phyloP scores from a whole-genome alignment of 2,329 filamentous ascomycete genomes.

The Penicillium brevicompactum region DNA sequence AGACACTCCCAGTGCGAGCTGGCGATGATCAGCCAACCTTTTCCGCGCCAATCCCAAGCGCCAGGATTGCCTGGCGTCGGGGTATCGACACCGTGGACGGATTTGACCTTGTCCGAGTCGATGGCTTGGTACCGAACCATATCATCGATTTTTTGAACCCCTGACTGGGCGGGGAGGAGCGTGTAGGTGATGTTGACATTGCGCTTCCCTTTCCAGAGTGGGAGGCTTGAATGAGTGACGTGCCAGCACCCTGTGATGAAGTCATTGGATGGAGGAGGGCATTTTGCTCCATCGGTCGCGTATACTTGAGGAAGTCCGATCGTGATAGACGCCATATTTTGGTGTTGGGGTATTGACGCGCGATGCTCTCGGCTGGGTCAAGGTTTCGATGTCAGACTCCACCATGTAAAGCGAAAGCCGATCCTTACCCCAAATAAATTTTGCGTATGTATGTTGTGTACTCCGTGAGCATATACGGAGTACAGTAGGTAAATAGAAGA shows the following conservation, averaged over 20 bases:
- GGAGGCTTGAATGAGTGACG: slow-evolving; percentile 26
- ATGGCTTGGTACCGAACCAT: slow-evolving; percentile 20
- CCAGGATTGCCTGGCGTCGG: slow-evolving; percentile 27
- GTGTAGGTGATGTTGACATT: slow-evolving; percentile 27
- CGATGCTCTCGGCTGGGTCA: neutral
- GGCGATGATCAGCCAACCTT: slow-evolving; percentile 71
- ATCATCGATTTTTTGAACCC: slow-evolving; percentile 18
- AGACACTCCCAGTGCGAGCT: slow-evolving; percentile 72
- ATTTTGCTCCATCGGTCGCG: neutral
- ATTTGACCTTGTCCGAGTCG: slow-evolving; percentile 17
- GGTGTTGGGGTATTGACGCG: neutral
- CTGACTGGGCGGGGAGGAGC: slow-evolving; percentile 8
- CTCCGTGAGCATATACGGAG: too few species aligned
- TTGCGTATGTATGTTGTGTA: too few species aligned
- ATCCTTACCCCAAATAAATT: neutral
- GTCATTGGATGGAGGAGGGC: slow-evolving; percentile 15
- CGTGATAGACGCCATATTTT: neutral
- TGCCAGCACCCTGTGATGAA: slow-evolving; percentile 26
- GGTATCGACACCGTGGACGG: slow-evolving; percentile 20
- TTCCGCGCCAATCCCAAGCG: slow-evolving; percentile 76
- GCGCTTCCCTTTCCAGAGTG: slow-evolving; percentile 25
- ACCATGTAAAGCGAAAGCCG: neutral
- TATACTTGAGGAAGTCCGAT: neutral
- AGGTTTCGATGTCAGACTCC: neutral
- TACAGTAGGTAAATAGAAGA: too few species aligned